Evolutionary conservation across 148 eudicot genomes (phyloP).

Genomic region (Amaranthus cruentus): DNA sequence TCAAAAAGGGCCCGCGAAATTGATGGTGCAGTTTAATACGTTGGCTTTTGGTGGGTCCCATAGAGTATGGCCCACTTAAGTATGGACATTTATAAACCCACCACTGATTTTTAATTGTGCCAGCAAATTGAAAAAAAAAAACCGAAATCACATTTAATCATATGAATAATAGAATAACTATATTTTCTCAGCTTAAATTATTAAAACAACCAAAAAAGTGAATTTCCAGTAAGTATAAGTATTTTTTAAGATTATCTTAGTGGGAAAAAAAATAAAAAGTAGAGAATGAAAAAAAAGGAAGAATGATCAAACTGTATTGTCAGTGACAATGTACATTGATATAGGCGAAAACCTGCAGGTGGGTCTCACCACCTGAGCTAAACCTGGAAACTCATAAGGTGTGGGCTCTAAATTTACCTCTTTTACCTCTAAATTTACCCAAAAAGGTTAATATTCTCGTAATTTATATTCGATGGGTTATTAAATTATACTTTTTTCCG

Average conservation of each 20-base stretch:
- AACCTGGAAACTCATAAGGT: slow-evolving; percentile 62
- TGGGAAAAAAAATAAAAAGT: background rate
- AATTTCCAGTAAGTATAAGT: background rate
- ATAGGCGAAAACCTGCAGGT: slow-evolving; percentile 41
- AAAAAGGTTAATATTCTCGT: too few species aligned
- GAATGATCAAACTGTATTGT: slow-evolving; percentile 69
- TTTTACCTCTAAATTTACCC: too few species aligned
- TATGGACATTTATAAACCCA: slow-evolving; percentile 25
- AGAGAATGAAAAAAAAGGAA: slow-evolving; percentile 12
- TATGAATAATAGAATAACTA: background rate
- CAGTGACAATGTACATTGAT: slow-evolving; percentile 52
- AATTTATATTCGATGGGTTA: too few species aligned
- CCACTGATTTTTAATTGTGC: slow-evolving; percentile 23
- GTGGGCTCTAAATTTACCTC: background rate
- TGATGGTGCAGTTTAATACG: slow-evolving; percentile 26
- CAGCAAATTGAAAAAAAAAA: slow-evolving; percentile 11
- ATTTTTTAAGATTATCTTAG: background rate
- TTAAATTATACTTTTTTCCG: too few species aligned
- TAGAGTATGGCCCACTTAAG: slow-evolving; percentile 7
- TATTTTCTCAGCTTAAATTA: background rate
- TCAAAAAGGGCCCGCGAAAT: slow-evolving; percentile 30
- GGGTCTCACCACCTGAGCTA: slow-evolving; percentile 78
- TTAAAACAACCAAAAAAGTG: background rate
- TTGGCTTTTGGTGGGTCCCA: slow-evolving; percentile 26
- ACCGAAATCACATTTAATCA: background rate